phyloP scores from a whole-genome alignment of 2,329 filamentous ascomycete species.

The Colletotrichum salicis region DNA sequence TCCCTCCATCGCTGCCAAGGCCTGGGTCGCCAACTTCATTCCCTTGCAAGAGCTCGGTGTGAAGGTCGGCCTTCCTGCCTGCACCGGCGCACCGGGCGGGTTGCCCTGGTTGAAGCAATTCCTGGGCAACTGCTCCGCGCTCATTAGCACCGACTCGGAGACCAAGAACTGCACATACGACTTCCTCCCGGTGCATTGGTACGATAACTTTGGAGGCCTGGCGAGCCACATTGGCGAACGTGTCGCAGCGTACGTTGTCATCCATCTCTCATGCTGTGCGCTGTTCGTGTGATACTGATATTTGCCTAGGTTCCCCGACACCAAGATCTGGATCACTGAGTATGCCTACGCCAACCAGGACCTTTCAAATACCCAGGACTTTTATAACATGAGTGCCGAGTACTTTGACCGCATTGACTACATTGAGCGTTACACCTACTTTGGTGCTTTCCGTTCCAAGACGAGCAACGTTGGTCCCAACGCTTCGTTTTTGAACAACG shows the following conservation, averaged over 20 bases:
- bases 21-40: slow-evolving; percentile 78
- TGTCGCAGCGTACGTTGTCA: slow-evolving; percentile 51
- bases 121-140: slow-evolving; percentile 64
- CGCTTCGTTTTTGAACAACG: slow-evolving; percentile 74
- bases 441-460: slow-evolving; percentile 76
- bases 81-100: slow-evolving; percentile 70
- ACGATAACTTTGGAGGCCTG: slow-evolving; percentile 75
- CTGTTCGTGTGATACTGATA: not conserved
- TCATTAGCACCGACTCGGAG: slow-evolving; percentile 58
- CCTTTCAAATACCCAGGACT: slow-evolving; percentile 67
- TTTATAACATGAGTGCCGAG: slow-evolving; percentile 73
- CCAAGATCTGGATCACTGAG: slow-evolving; percentile 81
- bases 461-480: slow-evolving; percentile 81
- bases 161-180: slow-evolving; percentile 68
- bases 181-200: slow-evolving; percentile 74
- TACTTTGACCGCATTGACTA: slow-evolving; percentile 74
- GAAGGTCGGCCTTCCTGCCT: slow-evolving; percentile 76
- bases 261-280: slow-evolving; percentile 14
- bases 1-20: slow-evolving; percentile 69
- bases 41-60: slow-evolving; percentile 73
- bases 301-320: slow-evolving; percentile 63
- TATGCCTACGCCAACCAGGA: slow-evolving; percentile 71
- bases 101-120: slow-evolving; percentile 70
- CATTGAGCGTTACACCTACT: slow-evolving; percentile 78
- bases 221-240: slow-evolving; percentile 74